Conservation (phyloP, 139 green algal genomes). For the Closterium sp. region DNA sequence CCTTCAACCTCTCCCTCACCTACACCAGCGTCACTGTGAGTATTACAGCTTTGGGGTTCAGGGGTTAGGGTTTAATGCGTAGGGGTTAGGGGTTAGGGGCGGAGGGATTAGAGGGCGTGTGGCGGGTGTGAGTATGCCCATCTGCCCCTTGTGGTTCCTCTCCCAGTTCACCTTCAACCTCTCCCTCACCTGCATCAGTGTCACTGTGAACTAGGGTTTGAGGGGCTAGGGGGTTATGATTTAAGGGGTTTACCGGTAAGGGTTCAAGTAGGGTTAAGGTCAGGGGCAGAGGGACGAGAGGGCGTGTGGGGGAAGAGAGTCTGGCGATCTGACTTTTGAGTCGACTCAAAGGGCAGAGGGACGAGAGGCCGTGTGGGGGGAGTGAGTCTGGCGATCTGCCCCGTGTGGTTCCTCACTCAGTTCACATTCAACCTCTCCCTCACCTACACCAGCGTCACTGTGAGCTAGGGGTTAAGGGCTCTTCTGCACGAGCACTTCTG, state of each 20-base stretch:
- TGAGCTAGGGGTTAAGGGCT: conserved; percentile 10
- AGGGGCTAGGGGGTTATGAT: too few relatives aligned
- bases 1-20: conserved; percentile 83
- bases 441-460: conserved; percentile 64
- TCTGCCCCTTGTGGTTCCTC: conserved; percentile 61
- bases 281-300: too few relatives aligned
- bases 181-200: conserved; percentile 75
- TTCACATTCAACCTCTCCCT: conserved; percentile 13
- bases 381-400: neutral
- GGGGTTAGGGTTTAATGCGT: too few relatives aligned
- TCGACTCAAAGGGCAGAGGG: too few relatives aligned
- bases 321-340: too few relatives aligned
- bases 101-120: neutral
- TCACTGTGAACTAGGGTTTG: conserved; percentile 64
- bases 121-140: neutral
- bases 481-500: conserved; percentile 64
- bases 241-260: too few relatives aligned
- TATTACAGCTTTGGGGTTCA: too few relatives aligned
- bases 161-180: conserved; percentile 90
- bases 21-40: conserved; percentile 59
- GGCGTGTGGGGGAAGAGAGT: too few relatives aligned
- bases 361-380: neutral
- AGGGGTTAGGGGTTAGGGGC: too few relatives aligned
- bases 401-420: neutral
- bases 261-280: too few relatives aligned